Evolutionary conservation across 2,329 filamentous ascomycete genomes (phyloP), one percentile per base, ranked within the genome.

Genomic region (Dothideomycetes sp.): DNA sequence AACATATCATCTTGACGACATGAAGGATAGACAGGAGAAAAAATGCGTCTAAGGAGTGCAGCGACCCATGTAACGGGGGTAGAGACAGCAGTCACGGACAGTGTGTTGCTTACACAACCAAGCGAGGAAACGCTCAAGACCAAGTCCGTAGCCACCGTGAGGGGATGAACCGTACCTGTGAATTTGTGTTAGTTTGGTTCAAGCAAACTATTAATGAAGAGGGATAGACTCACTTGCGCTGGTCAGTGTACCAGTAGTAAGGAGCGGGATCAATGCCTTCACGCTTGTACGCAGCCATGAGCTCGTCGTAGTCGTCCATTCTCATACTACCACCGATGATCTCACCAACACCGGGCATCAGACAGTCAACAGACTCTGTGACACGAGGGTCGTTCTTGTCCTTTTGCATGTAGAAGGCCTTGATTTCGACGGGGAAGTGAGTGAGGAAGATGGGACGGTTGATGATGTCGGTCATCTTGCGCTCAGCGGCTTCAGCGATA

Each of bases 231-330:
- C 66, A 88, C 84, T 91, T 94, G 60, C 88, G 74, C 75, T 94
- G 87, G 67, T 95, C 91, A 22, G 87, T 93, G 69, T 96, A 98
- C 91, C 91, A 98, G 73, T 93, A 96, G 68, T 96, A 96, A 32
- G 82, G 80, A 53, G 75, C 76, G 15, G 87, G 78, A 53, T 84
- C 78, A 61, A 96, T 93, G 28, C 81, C 82, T 65, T 95, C 83
- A 47, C 82, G 78, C 64, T 86, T 78, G 62, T 93, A 98, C 1
- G 85, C 91, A 17, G 73, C 80, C 71, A 95, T 80, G 51, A 95
- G 69, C 70, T 94, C 87, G 11, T 94, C 84, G 59, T 84, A 86
- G 59, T 84, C 80, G 58, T 88, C 79, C 76, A 95, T 93, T 63
- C 91, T 87, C 89, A 98, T 96, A 52, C 80, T 87, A 4, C 89